Conservation (phyloP, 129 eudicot species). For the Saposhnikovia divaricata region DNA sequence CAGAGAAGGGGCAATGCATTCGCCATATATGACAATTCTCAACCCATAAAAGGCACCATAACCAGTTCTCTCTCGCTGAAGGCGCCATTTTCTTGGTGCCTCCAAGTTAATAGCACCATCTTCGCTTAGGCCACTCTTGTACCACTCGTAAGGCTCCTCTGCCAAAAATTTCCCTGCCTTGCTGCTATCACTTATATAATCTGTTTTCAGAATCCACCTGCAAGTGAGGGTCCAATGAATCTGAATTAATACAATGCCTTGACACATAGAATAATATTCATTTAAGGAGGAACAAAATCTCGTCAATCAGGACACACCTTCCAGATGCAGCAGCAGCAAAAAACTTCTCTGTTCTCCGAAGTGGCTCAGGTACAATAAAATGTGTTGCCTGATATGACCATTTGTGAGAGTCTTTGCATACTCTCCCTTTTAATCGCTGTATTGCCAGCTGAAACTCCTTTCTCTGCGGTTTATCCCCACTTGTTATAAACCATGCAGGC, state of each 20-base stretch:
- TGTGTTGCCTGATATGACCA: conserved; percentile 99
- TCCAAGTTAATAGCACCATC: conserved; percentile 80
- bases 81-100: conserved; percentile 97
- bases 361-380: conserved; percentile 80
- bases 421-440: conserved; percentile 57
- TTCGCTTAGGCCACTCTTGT: conserved; percentile 61
- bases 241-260: not conserved
- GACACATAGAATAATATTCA: not conserved
- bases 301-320: conserved; percentile 35
- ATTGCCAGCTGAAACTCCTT: conserved; percentile 73
- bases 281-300: not conserved
- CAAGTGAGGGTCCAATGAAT: conserved; percentile 6
- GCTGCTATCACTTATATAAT: conserved; percentile 68
- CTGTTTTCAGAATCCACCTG: conserved; percentile 93
- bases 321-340: conserved; percentile 99
- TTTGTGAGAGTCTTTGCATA: conserved; percentile 78
- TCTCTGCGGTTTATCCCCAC: conserved; percentile 74
- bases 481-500: conserved; percentile 70
- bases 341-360: conserved; percentile 78
- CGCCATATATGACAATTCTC: conserved; percentile 81
- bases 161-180: conserved; percentile 66
- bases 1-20: conserved; percentile 94
- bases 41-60: conserved; percentile 86
- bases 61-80: conserved; percentile 72
- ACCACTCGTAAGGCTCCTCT: conserved; percentile 96